Conservation (phyloP, 1,284 basidiomycete genomes). For the Volvariella volvacea region DNA sequence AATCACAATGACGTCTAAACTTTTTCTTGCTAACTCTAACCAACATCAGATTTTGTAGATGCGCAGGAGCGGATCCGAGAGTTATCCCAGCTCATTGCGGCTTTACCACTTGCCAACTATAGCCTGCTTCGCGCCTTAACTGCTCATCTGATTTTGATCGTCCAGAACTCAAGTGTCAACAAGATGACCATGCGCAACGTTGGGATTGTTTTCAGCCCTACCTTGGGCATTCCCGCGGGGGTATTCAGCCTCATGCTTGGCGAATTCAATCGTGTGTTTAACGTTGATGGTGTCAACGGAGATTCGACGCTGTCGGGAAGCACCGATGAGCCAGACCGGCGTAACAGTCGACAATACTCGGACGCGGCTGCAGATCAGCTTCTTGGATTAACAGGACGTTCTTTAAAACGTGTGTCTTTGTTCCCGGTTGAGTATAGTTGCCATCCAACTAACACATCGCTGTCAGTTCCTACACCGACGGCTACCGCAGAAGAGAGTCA, state of each 20-base stretch:
- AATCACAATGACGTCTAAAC: constrained; percentile 4
- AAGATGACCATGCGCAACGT: constrained; percentile 99
- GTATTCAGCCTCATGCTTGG: constrained; percentile 90
- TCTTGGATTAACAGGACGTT: constrained; percentile 65
- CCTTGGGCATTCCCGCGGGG: constrained; percentile 90
- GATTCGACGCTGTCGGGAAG: constrained; percentile 25
- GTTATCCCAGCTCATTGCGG: constrained; percentile 79
- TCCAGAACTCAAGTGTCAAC: constrained; percentile 85
- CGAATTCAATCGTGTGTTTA: constrained; percentile 87
- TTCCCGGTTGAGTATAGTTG: constrained; percentile 10
- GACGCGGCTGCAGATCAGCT: constrained; percentile 74
- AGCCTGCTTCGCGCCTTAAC: constrained; percentile 88
- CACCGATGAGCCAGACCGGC: constrained; percentile 38
- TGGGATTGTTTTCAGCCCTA: constrained; percentile 96
- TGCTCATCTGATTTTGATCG: constrained; percentile 94
- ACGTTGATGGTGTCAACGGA: constrained; percentile 54
- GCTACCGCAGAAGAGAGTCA: constrained; percentile 45
- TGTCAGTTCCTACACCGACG: constrained; percentile 26
- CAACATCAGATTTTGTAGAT: constrained; percentile 72
- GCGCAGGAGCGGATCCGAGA: constrained; percentile 84
- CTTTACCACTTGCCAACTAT: constrained; percentile 90
- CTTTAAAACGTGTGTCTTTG: constrained; percentile 46
- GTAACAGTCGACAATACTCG: constrained; percentile 75
- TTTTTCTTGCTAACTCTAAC: constrained; percentile 4
- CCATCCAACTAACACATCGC: constrained; percentile 12